Conservation (phyloP, 1,284 basidiomycete genomes). For the Hemileia vastatrix region DNA sequence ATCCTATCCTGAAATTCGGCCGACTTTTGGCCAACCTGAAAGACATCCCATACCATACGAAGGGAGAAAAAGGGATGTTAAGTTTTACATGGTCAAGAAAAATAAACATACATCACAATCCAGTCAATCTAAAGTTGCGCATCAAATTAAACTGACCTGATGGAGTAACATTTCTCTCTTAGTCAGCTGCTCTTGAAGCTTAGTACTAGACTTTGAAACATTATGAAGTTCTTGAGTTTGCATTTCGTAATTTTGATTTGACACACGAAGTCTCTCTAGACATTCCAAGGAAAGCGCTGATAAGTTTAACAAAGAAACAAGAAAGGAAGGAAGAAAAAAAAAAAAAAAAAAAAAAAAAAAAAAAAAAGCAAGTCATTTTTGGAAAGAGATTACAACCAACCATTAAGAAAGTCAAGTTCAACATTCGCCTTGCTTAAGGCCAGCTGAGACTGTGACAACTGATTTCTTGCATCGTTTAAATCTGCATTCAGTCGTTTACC, state of each 20-base stretch:
- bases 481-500: conserved; percentile 62
- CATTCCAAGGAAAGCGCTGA: conserved; percentile 51
- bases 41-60: conserved; percentile 40
- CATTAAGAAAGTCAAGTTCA: conserved; percentile 54
- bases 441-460: conserved; percentile 57
- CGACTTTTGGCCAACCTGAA: conserved; percentile 57
- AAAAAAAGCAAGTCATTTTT: conserved; percentile 17
- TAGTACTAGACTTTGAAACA: conserved; percentile 37
- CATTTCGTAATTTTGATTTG: conserved; percentile 58
- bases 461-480: conserved; percentile 55
- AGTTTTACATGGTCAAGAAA: conserved; percentile 55
- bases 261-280: conserved; percentile 56
- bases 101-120: conserved; percentile 46
- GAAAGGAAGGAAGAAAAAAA: not conserved
- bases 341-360: conserved; percentile 7
- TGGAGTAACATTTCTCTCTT: conserved; percentile 45
- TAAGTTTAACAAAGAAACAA: conserved; percentile 49
- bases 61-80: conserved; percentile 28
- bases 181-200: conserved; percentile 41
- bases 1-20: conserved; percentile 53
- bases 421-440: conserved; percentile 69
- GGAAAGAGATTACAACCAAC: conserved; percentile 5
- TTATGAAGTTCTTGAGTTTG: conserved; percentile 51
- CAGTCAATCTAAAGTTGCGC: too few species aligned
- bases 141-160: too few species aligned